These are phyloP conservation scores for Verticillium klebahnii DNA, from an alignment of 2,329 filamentous ascomycete species.

Conservation along the genomic window DNA sequence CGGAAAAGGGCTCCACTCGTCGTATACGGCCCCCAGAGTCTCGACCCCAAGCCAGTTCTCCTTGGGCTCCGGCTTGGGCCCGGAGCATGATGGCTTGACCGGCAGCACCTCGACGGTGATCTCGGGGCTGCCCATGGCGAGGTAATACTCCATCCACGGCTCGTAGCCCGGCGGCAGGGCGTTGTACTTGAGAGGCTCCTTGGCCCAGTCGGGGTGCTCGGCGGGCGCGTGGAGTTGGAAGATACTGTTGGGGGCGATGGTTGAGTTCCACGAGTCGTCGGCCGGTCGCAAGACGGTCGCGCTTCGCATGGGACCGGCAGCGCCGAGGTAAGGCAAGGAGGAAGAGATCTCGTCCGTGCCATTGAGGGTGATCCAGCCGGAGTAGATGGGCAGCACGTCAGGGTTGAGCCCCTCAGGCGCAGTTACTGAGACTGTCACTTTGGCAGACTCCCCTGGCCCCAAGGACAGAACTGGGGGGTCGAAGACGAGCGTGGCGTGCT, in stretches of 20 bases:
- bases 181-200: neutral
- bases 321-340: conserved; percentile 9
- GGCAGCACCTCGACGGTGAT: conserved; percentile 6
- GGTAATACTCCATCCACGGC: conserved; percentile 4
- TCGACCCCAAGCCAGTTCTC: conserved; percentile 6
- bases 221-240: conserved; percentile 7
- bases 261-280: conserved; percentile 1
- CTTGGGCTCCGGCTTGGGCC: neutral
- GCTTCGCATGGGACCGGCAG: conserved; percentile 6
- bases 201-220: conserved; percentile 6
- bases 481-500: conserved; percentile 38
- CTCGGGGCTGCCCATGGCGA: conserved; percentile 11
- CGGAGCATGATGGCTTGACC: neutral
- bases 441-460: conserved; percentile 34
- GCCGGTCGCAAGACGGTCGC: conserved; percentile 1
- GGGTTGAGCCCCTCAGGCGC: conserved; percentile 31
- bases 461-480: conserved; percentile 36
- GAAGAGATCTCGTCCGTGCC: conserved; percentile 18
- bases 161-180: conserved; percentile 2
- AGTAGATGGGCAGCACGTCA: conserved; percentile 34
- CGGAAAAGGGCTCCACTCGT: neutral
- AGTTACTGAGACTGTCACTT: conserved; percentile 39
- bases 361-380: conserved; percentile 35
- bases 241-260: conserved; percentile 2
- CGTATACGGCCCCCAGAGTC: conserved; percentile 3